Evolutionary conservation across 2,329 filamentous ascomycete species (phyloP).

Genomic region (Diaporthe humulicola): DNA sequence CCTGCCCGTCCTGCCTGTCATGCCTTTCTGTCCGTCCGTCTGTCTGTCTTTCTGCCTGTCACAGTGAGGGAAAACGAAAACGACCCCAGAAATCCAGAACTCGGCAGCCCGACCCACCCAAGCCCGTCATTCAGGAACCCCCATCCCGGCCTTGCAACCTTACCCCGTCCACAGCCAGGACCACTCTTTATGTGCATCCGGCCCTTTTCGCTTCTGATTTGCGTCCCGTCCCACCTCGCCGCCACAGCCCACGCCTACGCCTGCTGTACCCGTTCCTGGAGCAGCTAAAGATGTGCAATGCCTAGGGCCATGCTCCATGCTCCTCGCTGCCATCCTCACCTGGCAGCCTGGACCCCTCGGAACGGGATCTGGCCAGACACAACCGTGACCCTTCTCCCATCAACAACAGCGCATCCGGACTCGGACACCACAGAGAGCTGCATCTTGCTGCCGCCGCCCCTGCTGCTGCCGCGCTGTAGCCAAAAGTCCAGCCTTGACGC

Average conservation of each 20-base stretch:
- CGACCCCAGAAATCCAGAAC: slow-evolving; percentile 13
- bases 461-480: not conserved
- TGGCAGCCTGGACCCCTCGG: not conserved
- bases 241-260: not conserved
- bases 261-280: not conserved
- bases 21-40: not conserved
- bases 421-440: not conserved
- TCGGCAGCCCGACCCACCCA: slow-evolving; percentile 9
- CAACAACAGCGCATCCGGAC: not conserved
- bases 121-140: slow-evolving; percentile 23
- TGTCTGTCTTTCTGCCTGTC: not conserved
- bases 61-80: not conserved
- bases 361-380: not conserved
- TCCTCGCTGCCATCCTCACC: slow-evolving; percentile 9
- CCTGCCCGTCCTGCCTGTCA: not conserved
- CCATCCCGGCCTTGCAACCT: slow-evolving; percentile 28
- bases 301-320: slow-evolving; percentile 14
- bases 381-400: not conserved
- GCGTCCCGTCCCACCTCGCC: slow-evolving; percentile 22
- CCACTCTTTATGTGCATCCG: slow-evolving; percentile 31
- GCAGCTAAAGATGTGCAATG: slow-evolving; percentile 20
- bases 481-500: not conserved
- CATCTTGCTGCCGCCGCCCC: not conserved
- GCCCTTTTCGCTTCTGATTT: slow-evolving; percentile 31
- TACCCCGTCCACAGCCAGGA: slow-evolving; percentile 14